Base-by-base conservation (phyloP, 2,329 filamentous ascomycete genomes). In the Alternaria conjuncta region DNA sequence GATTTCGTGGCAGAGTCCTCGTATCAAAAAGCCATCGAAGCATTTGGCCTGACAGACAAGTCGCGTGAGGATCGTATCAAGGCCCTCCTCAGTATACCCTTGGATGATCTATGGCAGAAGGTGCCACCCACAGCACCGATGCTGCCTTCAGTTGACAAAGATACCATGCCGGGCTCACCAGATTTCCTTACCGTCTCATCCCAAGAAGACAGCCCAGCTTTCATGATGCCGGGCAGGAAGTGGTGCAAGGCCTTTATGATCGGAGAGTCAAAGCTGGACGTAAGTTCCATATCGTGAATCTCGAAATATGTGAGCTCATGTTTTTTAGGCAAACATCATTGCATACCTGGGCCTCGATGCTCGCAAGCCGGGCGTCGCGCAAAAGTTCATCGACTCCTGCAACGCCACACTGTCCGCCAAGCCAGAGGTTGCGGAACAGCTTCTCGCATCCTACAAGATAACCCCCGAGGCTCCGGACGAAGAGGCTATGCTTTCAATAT, bases 211-310 rank as follows among this genome's bases (percentile, higher is more conserved):
- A 68, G 67, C 25, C 62, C 66, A 11, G 12, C 20, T 7, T 75
- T 74, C 44, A 41, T 58, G 25, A 75, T 83, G 30, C 78, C 79
- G 6, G 84, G 81, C 1, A 80, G 78, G 41, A 72, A 76, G 10
- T 86, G 84, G 84, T 85, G 81, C 60, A 71, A 80, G 36, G 75
- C 78, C n/a, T 60, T 86, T 11, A 77, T 85, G 63, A 80, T 86
- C 43, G 85, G 84, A 15, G 81, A 86, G 61, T 82, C 82, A 21
- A 77, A 82, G 61, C 78, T 83, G 49, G 84, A 86, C 75, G 82
- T 83, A 74, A 69, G 50, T 30, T 12, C 1, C 6, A 3, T 6
- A 9, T n/a, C 5, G 6, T n/a, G 20, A 5, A 2, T 43, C 6
- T 7, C 43, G 6, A 6, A 7, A 11, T 8, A 6, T 2, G 21